These are phyloP conservation scores for Ophiostoma sp. DNA, from an alignment of 2,329 filamentous ascomycete species.

Conservation along the genomic window DNA sequence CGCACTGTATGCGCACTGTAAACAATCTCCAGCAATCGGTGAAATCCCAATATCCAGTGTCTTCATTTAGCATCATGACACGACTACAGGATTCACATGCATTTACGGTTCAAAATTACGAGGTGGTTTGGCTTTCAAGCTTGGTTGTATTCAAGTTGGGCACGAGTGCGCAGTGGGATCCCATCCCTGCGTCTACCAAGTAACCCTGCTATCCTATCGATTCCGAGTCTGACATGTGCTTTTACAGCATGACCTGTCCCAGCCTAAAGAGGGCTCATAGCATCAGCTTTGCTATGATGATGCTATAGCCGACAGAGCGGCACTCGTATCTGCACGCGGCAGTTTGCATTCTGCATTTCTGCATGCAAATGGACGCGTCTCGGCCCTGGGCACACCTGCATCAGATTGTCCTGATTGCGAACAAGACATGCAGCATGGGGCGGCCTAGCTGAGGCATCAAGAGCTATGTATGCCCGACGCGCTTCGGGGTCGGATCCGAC, in stretches of 20 bases:
- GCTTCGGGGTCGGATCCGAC: background rate
- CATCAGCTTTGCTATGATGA: background rate
- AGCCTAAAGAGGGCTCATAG: background rate
- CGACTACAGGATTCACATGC: background rate
- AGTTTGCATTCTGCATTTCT: background rate
- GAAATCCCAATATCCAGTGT: too few relatives aligned
- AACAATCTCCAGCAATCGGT: background rate
- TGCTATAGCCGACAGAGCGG: background rate
- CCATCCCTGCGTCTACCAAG: constrained; percentile 12
- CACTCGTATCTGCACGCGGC: background rate
- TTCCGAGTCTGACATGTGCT: background rate
- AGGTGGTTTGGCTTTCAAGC: background rate
- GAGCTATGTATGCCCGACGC: background rate
- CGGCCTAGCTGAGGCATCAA: background rate
- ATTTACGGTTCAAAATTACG: background rate
- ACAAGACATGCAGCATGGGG: background rate
- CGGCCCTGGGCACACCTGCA: constrained; percentile 10
- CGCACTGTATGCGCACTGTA: constrained; percentile 16
- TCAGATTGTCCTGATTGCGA: background rate
- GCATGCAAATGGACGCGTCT: background rate
- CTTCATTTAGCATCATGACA: background rate
- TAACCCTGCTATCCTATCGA: constrained; percentile 5
- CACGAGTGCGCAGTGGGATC: constrained; percentile 14
- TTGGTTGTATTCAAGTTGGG: constrained; percentile 6
- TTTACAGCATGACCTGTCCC: background rate